A percentile compares a stretch with the other conserved stretches of the same genome.
Evolutionary conservation across 169 alveolate species (phyloP).

Genomic region (Cystoisospora suis): DNA sequence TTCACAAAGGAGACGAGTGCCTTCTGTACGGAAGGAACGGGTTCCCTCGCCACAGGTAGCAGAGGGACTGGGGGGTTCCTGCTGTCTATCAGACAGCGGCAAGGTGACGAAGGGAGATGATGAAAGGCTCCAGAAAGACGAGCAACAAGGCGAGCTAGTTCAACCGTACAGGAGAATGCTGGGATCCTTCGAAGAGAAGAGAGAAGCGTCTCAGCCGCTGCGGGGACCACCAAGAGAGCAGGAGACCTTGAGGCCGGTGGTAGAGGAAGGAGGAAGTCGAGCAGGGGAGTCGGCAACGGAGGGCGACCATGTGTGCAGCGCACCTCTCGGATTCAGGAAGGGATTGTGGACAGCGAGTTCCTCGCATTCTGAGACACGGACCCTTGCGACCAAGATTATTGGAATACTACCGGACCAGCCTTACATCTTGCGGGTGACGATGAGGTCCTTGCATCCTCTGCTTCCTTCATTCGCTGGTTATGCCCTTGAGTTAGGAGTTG

Average conservation of each 20-base stretch:
- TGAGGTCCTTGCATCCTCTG: slow-evolving; percentile 43
- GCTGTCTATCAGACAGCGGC: too few species aligned
- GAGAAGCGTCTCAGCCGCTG: background rate
- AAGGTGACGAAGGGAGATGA: too few species aligned
- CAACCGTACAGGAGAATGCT: too few species aligned
- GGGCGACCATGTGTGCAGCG: too few species aligned
- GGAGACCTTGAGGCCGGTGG: background rate
- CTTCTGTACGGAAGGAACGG: too few species aligned
- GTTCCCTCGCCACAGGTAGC: too few species aligned
- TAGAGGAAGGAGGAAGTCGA: background rate
- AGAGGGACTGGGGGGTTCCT: too few species aligned
- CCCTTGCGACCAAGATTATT: slow-evolving; percentile 18
- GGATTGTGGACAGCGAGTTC: background rate
- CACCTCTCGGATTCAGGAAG: background rate
- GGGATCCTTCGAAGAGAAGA: background rate
- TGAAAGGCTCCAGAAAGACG: too few species aligned
- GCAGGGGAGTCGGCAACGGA: background rate
- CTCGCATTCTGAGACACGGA: background rate
- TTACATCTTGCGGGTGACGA: slow-evolving; percentile 6
- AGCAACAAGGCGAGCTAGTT: too few species aligned
- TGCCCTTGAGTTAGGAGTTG: slow-evolving; percentile 27
- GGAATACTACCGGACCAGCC: slow-evolving; percentile 59
- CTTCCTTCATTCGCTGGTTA: slow-evolving; percentile 49
- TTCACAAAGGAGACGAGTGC: too few species aligned
- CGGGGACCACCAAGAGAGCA: background rate